Evolutionary conservation across 768 basidiomycete genomes (phyloP).

Genomic region (Mrakia gelida): DNA sequence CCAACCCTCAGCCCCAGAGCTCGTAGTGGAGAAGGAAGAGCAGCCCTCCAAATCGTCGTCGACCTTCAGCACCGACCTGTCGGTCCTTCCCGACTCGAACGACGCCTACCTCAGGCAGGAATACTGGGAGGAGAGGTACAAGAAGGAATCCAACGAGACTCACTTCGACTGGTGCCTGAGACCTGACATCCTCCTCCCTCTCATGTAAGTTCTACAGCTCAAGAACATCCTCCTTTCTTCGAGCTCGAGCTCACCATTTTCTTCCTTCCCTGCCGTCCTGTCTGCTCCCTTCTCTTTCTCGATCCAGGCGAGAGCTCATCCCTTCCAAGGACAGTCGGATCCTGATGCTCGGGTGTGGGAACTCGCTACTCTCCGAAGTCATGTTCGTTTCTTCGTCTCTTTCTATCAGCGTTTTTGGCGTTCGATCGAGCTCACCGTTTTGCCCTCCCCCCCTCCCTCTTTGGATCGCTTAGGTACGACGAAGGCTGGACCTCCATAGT

Average conservation of each 20-base stretch:
- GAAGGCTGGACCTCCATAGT: conserved; percentile 76
- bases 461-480: conserved; percentile 60
- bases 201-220: conserved; percentile 2
- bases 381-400: conserved; percentile 31
- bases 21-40: background rate
- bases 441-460: background rate
- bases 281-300: background rate
- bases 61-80: conserved; percentile 27
- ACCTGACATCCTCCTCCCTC: conserved; percentile 33
- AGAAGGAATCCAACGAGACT: conserved; percentile 40
- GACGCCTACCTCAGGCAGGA: conserved; percentile 18
- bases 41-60: background rate
- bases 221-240: background rate
- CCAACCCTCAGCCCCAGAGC: background rate
- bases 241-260: conserved; percentile 11
- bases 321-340: conserved; percentile 35
- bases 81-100: conserved; percentile 23
- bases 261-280: no score
- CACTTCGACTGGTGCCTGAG: conserved; percentile 46
- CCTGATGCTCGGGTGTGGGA: conserved; percentile 44
- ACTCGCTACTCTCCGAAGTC: conserved; percentile 40
- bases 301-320: conserved; percentile 24
- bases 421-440: background rate
- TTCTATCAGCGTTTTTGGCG: no score
- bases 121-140: conserved; percentile 29